These are phyloP conservation scores for Suillus clintonianus DNA, from an alignment of 768 basidiomycete genomes.

Conservation along the genomic window DNA sequence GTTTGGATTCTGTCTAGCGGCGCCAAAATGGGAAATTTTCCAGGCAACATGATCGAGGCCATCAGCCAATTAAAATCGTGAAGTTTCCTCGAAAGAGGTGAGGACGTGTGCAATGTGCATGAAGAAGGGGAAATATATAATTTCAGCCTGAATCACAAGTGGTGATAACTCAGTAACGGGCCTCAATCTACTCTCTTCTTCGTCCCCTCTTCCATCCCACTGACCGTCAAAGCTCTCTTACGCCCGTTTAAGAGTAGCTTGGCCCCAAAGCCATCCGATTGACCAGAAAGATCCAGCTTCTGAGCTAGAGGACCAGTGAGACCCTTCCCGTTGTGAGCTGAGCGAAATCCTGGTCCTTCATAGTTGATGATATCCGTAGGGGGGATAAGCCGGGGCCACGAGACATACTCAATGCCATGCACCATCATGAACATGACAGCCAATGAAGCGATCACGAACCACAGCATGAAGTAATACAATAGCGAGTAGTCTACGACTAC, in stretches of 20 bases:
- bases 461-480: conserved; percentile 80
- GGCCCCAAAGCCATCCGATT: conserved; percentile 37
- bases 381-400: conserved; percentile 88
- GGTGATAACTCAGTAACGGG: background rate
- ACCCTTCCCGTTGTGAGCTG: conserved; percentile 76
- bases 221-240: conserved; percentile 33
- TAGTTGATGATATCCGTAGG: conserved; percentile 82
- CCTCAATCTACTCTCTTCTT: conserved; percentile 76
- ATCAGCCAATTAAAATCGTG: too few species aligned
- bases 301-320: conserved; percentile 41
- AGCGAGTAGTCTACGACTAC: conserved; percentile 72
- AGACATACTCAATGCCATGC: conserved; percentile 94
- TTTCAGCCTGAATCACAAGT: conserved; percentile 10
- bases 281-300: conserved; percentile 36
- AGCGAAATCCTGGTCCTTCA: conserved; percentile 84
- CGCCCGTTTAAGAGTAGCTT: conserved; percentile 36
- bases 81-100: too few species aligned
- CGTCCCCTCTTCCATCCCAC: conserved; percentile 65
- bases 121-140: conserved; percentile 7
- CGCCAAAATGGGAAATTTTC: conserved; percentile 2
- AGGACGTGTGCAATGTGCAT: background rate
- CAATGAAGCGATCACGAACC: conserved; percentile 64
- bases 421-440: conserved; percentile 72
- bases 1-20: background rate
- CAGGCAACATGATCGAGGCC: background rate